Evolutionary conservation across 208 protist genomes (phyloP), one percentile per base, ranked within the genome.

Genomic region (Herpetomonas muscarum): DNA sequence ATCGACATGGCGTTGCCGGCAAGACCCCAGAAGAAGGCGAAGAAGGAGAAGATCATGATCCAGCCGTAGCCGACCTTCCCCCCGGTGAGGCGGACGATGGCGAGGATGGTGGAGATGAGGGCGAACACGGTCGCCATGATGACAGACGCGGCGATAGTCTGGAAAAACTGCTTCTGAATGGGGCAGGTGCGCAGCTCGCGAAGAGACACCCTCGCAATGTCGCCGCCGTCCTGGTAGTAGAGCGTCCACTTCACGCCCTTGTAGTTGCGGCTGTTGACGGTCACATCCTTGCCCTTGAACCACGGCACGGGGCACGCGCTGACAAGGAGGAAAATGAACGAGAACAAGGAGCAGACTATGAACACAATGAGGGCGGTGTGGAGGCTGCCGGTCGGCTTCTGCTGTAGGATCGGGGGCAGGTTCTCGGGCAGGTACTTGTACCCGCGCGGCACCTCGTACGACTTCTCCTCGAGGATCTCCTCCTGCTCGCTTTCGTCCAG

Each of bases 151-250:
- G 74, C 61, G 46, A 87, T 87, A 45, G 55, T 58, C 41, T 81
- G 76, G 53, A 70, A 79, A 60, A 81, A 87, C 61, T 87, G 80
- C 55, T 86, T 80, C 58, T 86, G 62, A 22, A 79, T 41, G 5
- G 74, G 70, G 58, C 79, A 86, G 37, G 26, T 25, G 19, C 36
- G 54, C 46, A 80, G 60, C 0, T 34, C 37, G 32, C 45, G 49
- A 9, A 78, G 45, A 7, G 39, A 55, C 13, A 83, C 24, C 6
- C 19, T 17, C 0, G 60, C 25, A 37, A 74, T 45, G 36, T 21
- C 32, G 45, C 72, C 73, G 25, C 71, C 74, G 49, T 51, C 44
- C 37, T 67, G 42, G 24, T 62, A 47, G 66, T 70, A 87, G 41
- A 87, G 61, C 9, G 68, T 76, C 44, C 55, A 83, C 61, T 59